Evolutionary conservation across 306 rosid species (phyloP).

Genomic region (Begonia loranthoides): DNA sequence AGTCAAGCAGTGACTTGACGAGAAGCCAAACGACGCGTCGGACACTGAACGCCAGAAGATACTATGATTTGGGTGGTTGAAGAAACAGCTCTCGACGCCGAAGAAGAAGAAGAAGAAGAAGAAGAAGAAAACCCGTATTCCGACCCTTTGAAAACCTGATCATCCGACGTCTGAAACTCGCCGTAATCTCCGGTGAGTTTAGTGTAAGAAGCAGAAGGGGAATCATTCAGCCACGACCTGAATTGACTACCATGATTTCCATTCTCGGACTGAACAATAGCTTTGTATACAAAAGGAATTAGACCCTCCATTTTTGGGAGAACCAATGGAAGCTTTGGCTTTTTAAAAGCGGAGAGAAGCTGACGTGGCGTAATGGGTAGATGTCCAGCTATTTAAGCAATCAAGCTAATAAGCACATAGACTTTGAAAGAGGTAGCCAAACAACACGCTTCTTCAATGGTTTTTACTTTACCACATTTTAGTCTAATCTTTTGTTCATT

Average conservation of each 20-base stretch:
- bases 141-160: conserved; percentile 8
- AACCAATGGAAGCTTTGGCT: conserved; percentile 8
- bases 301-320: conserved; percentile 63
- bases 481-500: conserved; percentile 3
- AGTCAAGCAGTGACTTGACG: conserved; percentile 38
- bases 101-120: conserved; percentile 22
- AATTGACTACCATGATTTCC: conserved; percentile 26
- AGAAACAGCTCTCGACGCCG: conserved; percentile 14
- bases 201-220: conserved; percentile 35
- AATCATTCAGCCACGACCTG: conserved; percentile 52
- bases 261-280: conserved; percentile 56
- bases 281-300: conserved; percentile 73
- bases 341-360: conserved; percentile 13
- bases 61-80: conserved; percentile 29
- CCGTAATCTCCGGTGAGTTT: conserved; percentile 28
- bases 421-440: conserved; percentile 32
- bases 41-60: conserved; percentile 54
- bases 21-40: conserved; percentile 19
- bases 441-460: conserved; percentile 14
- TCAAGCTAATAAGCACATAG: conserved; percentile 31
- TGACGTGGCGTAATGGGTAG: conserved; percentile 48
- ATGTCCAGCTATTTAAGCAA: conserved; percentile 55
- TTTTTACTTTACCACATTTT: conserved; percentile 18
- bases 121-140: conserved; percentile 19
- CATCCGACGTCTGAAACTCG: conserved; percentile 21